Evolutionary conservation across 2,329 filamentous ascomycete species (phyloP), one percentile per base, ranked within the genome.

Genomic region (Alternaria tenuissima): DNA sequence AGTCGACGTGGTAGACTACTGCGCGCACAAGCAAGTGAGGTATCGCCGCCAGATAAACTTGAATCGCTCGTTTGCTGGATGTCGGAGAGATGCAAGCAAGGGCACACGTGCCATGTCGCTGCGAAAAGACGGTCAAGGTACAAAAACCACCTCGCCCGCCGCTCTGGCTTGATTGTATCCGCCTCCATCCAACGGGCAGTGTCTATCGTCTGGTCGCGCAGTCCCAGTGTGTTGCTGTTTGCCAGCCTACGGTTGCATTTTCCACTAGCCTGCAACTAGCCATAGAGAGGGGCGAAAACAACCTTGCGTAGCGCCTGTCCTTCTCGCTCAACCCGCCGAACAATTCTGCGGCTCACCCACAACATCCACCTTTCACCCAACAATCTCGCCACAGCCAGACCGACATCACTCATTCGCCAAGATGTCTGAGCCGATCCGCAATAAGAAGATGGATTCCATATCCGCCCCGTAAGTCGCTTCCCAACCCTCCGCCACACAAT

Each of bases 381-480:
- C 72, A 74, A 72, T 71, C 71, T 65, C 64, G 69, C 70, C 66
- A 69, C 72, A 64, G 57, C 61, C 62, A 59, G 58, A 66, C 59
- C 69, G 63, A 68, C 67, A 65, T 63, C 70, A 66, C 61, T 62
- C 61, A 67, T 59, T 59, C 69, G 69, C 66, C 71, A 81, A 65
- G 68, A 90, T 90, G 88, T 88, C 88, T 78, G 88, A 89, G 77
- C 87, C 87, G 71, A 89, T 88, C 79, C 86, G 86, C 79, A 89
- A 88, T 79, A 88, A 88, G 82, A 88, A 87, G 80, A 78, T 85
- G 67, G 86, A 88, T 73, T 82, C 85, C 70, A 83, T 84, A 70
- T 83, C 86, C 68, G 88, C 88, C 67, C 88, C 88, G 88, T 90
- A 84, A 83, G 87, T 85, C 65, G 52, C 63, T 57, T 66, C 62